Base-by-base conservation (phyloP, 2,329 filamentous ascomycete genomes). In the Colletotrichum lentis region DNA sequence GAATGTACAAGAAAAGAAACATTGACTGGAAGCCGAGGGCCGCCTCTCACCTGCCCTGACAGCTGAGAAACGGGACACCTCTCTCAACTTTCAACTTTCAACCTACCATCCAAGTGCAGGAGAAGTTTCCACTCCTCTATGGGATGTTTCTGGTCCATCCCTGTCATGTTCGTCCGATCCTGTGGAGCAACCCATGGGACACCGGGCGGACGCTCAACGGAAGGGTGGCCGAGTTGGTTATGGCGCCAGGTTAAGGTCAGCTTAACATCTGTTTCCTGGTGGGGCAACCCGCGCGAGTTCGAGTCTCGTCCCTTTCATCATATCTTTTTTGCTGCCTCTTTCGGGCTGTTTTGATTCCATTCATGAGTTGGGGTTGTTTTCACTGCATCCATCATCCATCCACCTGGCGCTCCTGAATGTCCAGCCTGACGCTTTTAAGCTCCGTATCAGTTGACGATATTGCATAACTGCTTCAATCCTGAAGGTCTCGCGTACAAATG, bases 211-310 rank as follows among this genome's bases (percentile, higher is more conserved):
- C 18, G 49, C 27, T 3, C 18, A 1, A 56, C 4, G 56, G 56
- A 59, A 49, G 56, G 44, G 56, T 59, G 56, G 56, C 56, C 56
- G 56, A 59, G 56, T 59, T 59, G 56, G 56, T 59, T 59, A 49
- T 59, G 56, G 56, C 56, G 56, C 56, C 56, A 59, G 56, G 56
- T 59, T 59, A 59, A 59, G 56, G 56, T 59, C 43, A 59, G 20
- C 56, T 59, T 49, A 59, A 59, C 44, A 59, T 59, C 56, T 49
- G 44, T 49, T 49, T 49, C 56, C 56, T 59, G 56, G 56, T 59
- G 56, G 56, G 56, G 56, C 56, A 59, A 59, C 44, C 56, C 56
- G 43, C 56, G 56, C 56, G 56, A 59, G 56, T 59, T 59, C 56
- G 56, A 59, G 56, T 59, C 56, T 59, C 56, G 56, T 59, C 56